Conservation (phyloP, 805 yeast species). For the Diddensiella santjacobensis region DNA sequence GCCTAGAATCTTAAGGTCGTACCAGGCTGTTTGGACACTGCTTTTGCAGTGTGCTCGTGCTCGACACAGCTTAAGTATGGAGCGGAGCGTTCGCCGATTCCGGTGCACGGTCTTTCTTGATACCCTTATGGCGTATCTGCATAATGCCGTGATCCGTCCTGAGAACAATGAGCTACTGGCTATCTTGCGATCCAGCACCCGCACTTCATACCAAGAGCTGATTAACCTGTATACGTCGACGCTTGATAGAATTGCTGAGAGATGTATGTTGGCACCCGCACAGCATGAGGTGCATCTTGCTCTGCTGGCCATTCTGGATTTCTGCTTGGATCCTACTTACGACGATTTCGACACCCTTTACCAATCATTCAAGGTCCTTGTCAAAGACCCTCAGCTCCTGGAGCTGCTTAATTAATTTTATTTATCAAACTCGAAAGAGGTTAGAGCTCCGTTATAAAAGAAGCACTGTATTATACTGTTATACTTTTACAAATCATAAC, state of each 20-base stretch:
- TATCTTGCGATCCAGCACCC: not conserved
- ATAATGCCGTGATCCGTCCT: not conserved
- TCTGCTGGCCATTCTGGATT: not conserved
- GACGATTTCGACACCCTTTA: not conserved
- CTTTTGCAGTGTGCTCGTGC: slow-evolving; percentile 2
- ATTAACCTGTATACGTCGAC: not conserved
- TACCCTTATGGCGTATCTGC: slow-evolving; percentile 2
- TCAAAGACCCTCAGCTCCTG: not conserved
- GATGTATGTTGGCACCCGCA: not conserved
- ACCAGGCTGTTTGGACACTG: not conserved
- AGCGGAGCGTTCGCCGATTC: not conserved
- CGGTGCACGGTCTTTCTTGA: not conserved
- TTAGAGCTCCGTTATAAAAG: no score
- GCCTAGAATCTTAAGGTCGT: not conserved
- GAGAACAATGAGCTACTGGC: not conserved
- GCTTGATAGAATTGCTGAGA: not conserved
- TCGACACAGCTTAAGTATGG: not conserved
- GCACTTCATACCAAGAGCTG: not conserved
- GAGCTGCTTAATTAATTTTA: no score
- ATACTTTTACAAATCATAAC: not conserved
- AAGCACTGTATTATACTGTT: not conserved
- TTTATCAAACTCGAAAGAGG: no score
- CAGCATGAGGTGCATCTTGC: not conserved
- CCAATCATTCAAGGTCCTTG: not conserved
- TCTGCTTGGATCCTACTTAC: not conserved